Conservation (phyloP, 1,139 yeast genomes). For the Taphrina wiesneri region DNA sequence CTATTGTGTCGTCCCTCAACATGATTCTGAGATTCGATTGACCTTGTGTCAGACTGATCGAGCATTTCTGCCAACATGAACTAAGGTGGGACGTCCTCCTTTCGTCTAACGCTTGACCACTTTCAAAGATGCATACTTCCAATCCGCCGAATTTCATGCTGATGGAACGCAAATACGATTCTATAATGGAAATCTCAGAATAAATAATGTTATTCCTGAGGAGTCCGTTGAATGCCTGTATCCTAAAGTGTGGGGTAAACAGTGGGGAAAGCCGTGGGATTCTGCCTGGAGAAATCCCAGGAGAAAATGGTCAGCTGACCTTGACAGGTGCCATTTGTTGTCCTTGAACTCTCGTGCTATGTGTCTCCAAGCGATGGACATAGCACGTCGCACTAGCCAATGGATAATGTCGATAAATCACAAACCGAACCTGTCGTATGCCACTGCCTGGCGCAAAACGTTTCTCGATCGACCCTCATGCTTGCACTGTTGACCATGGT, state of each 20-base stretch:
- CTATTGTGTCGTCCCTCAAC: neutral
- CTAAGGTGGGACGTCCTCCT: neutral
- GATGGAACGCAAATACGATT: neutral
- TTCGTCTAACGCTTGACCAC: neutral
- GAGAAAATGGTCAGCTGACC: neutral
- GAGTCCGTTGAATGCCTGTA: neutral
- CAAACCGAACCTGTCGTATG: no score
- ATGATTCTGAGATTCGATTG: neutral
- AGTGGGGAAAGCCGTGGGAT: neutral
- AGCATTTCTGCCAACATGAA: neutral
- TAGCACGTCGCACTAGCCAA: neutral
- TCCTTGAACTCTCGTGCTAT: neutral
- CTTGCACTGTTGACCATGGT: no score
- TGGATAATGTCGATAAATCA: neutral
- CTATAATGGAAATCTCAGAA: neutral
- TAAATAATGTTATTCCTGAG: neutral
- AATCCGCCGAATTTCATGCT: neutral
- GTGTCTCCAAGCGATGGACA: neutral
- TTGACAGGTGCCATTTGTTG: no score
- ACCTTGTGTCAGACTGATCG: neutral
- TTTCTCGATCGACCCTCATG: no score
- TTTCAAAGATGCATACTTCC: neutral
- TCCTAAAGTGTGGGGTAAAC: neutral
- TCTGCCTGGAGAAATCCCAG: neutral
- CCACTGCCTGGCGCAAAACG: no score